Percentiles rank a stretch among this genome's conserved stretches.
Conservation (phyloP, 495 filamentous ascomycete genomes). For the Physcia stellaris region DNA sequence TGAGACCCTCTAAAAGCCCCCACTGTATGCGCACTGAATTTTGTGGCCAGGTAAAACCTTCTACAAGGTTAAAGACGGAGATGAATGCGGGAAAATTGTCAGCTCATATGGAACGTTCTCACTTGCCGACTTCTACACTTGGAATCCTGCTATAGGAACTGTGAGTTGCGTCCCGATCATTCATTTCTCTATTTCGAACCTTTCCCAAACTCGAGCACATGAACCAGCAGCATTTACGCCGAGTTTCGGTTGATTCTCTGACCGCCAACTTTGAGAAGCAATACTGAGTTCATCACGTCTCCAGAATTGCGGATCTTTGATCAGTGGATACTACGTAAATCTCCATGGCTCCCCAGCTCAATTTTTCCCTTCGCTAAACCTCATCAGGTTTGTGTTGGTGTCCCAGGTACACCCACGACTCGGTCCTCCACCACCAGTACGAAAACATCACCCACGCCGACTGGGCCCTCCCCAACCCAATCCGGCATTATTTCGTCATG, state of each 20-base stretch:
- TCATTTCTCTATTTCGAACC: too few species aligned
- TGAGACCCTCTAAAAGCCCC: slow-evolving; percentile 9
- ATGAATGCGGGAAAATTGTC: slow-evolving; percentile 27
- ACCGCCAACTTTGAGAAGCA: too few species aligned
- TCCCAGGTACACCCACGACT: slow-evolving; percentile 3
- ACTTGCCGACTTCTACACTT: slow-evolving; percentile 1
- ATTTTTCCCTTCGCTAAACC: too few species aligned
- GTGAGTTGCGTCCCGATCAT: too few species aligned
- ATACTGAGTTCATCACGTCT: too few species aligned
- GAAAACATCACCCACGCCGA: background rate
- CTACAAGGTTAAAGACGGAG: slow-evolving; percentile 26
- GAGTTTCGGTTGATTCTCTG: too few species aligned
- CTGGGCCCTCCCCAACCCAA: slow-evolving; percentile 14
- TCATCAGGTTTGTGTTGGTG: slow-evolving; percentile 16
- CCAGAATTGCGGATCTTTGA: slow-evolving; percentile 13
- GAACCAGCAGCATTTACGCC: too few species aligned
- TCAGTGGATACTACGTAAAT: slow-evolving; percentile 13
- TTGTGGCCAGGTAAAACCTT: slow-evolving; percentile 13
- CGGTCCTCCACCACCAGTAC: slow-evolving; percentile 5
- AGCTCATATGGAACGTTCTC: slow-evolving; percentile 3
- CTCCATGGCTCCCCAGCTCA: too few species aligned
- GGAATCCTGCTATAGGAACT: slow-evolving; percentile 11
- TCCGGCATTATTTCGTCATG: slow-evolving; percentile 12
- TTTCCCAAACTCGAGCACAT: too few species aligned
- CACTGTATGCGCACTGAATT: background rate